phyloP scores from a whole-genome alignment of 208 protist genomes.

The Leishmania martiniquensis region DNA sequence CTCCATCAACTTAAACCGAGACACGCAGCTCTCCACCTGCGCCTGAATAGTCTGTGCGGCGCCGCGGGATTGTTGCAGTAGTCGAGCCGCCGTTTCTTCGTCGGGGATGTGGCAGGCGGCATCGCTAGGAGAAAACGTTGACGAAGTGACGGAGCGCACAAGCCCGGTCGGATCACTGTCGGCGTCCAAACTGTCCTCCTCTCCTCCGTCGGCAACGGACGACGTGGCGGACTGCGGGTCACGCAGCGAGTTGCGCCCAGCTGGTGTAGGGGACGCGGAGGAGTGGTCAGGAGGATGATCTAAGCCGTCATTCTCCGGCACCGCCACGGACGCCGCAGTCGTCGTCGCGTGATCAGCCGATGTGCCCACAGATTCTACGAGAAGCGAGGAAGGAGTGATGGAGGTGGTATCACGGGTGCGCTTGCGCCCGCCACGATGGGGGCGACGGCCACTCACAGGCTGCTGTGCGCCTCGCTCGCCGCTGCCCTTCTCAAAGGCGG shows the following conservation, averaged over 20 bases:
- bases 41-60: constrained; percentile 28
- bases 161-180: constrained; percentile 17
- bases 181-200: background rate
- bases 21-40: constrained; percentile 21
- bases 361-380: background rate
- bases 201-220: constrained; percentile 1
- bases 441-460: background rate
- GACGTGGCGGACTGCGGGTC: constrained; percentile 19
- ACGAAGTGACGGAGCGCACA: constrained; percentile 12
- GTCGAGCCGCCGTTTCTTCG: constrained; percentile 14
- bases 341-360: background rate
- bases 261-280: constrained; percentile 15
- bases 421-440: constrained; percentile 8
- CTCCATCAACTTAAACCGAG: constrained; percentile 24
- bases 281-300: constrained; percentile 10
- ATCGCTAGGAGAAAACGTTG: background rate
- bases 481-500: background rate
- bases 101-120: constrained; percentile 14
- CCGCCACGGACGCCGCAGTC: constrained; percentile 3
- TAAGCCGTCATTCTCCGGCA: background rate
- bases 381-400: background rate
- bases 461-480: background rate
- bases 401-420: constrained; percentile 10
- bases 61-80: constrained; percentile 17
- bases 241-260: constrained; percentile 14